These are phyloP conservation scores for Pseudozyma sp. DNA, from an alignment of 1,284 basidiomycete species.

Conservation along the genomic window DNA sequence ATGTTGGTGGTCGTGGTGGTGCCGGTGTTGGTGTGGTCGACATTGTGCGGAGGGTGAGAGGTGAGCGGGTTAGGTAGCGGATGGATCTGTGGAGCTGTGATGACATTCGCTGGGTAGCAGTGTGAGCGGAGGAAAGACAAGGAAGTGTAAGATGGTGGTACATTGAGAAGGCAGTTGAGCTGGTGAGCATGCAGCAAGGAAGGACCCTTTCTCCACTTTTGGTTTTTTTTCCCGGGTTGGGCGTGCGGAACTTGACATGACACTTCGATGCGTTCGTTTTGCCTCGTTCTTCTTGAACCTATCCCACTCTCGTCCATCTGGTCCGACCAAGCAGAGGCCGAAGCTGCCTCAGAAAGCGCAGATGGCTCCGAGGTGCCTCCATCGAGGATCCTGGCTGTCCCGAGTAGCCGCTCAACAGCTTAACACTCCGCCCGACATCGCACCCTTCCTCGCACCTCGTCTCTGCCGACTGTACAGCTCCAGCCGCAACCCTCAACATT, in stretches of 20 bases:
- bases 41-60: constrained; percentile 4
- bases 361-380: constrained; percentile 1
- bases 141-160: background rate
- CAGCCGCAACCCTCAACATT: background rate
- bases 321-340: background rate
- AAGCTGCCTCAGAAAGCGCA: background rate
- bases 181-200: too few relatives aligned
- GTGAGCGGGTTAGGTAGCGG: background rate
- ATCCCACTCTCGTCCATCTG: background rate
- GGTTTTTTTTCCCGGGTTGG: background rate
- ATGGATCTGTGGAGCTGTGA: background rate
- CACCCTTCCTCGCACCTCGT: background rate
- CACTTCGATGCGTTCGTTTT: background rate
- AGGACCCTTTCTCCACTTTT: background rate
- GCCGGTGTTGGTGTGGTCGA: constrained; percentile 5
- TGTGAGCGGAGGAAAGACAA: background rate
- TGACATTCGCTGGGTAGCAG: background rate
- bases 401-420: background rate
- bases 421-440: background rate
- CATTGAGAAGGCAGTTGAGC: too few relatives aligned
- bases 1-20: constrained; percentile 3
- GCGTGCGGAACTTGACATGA: constrained; percentile 5
- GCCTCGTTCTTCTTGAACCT: too few relatives aligned
- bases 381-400: background rate
- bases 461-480: background rate